Conservation (phyloP, 2,329 filamentous ascomycete genomes). For the Bipolaris oryzae region DNA sequence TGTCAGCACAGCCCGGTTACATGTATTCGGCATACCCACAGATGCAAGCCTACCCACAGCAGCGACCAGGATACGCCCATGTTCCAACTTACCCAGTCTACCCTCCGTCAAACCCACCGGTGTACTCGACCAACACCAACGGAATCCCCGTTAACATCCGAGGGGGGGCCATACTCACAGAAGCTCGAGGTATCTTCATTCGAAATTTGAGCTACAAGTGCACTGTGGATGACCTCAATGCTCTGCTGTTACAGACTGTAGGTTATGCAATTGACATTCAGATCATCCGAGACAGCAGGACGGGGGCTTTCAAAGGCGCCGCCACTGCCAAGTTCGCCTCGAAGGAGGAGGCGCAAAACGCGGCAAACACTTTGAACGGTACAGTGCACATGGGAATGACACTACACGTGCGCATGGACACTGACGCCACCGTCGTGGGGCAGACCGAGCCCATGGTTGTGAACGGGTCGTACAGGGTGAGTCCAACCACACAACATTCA, state of each 20-base stretch:
- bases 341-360: conserved; percentile 39
- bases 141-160: conserved; percentile 47
- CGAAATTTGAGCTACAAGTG: conserved; percentile 39
- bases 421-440: conserved; percentile 43
- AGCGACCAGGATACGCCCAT: conserved; percentile 21
- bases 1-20: conserved; percentile 27
- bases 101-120: conserved; percentile 21
- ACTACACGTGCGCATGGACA: conserved; percentile 44
- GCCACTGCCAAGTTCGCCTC: conserved; percentile 43
- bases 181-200: conserved; percentile 48
- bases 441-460: conserved; percentile 38
- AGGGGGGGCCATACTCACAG: conserved; percentile 45
- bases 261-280: conserved; percentile 34
- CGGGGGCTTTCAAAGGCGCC: conserved; percentile 39
- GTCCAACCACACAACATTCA: conserved; percentile 2
- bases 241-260: conserved; percentile 35
- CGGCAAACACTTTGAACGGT: conserved; percentile 35
- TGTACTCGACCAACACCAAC: conserved; percentile 39
- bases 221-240: conserved; percentile 32
- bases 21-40: conserved; percentile 32
- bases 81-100: conserved; percentile 29
- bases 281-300: conserved; percentile 32
- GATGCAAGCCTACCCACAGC: conserved; percentile 25
- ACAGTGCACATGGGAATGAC: conserved; percentile 38
- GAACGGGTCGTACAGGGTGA: conserved; percentile 36